A percentile compares a stretch with the other conserved stretches of the same genome.
Evolutionary conservation across 805 yeast genomes (phyloP).

Genomic region (Starmerella kuoi): DNA sequence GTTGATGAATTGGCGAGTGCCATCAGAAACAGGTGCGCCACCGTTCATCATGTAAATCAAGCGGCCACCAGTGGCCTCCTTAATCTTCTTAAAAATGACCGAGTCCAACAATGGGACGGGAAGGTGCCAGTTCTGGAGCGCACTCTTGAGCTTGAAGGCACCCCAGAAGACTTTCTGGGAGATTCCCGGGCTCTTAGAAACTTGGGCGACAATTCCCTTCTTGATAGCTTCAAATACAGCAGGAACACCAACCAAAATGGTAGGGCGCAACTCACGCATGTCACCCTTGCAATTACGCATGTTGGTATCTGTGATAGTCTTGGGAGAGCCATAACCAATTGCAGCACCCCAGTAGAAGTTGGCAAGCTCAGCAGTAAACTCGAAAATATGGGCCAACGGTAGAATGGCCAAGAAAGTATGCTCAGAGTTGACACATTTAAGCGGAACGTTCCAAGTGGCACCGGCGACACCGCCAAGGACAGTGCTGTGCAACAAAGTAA

Average conservation of each 20-base stretch:
- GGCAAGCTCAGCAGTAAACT: slow-evolving; percentile 72
- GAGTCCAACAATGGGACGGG: slow-evolving; percentile 70
- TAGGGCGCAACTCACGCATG: slow-evolving; percentile 73
- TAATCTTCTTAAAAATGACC: slow-evolving; percentile 72
- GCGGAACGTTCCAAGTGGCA: slow-evolving; percentile 49
- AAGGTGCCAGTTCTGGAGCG: slow-evolving; percentile 49
- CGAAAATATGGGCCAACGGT: slow-evolving; percentile 95
- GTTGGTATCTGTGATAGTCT: slow-evolving; percentile 74
- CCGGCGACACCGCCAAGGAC: slow-evolving; percentile 83
- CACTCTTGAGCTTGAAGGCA: slow-evolving; percentile 62
- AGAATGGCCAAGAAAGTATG: slow-evolving; percentile 80
- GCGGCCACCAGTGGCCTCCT: slow-evolving; percentile 89
- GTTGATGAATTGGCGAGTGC: slow-evolving; percentile 70
- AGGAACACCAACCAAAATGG: slow-evolving; percentile 95
- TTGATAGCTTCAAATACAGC: slow-evolving; percentile 96
- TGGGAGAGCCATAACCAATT: slow-evolving; percentile 83
- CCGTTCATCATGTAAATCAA: slow-evolving; percentile 68
- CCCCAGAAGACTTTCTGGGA: slow-evolving; percentile 81
- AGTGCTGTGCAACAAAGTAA: slow-evolving; percentile 51
- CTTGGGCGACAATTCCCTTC: slow-evolving; percentile 77
- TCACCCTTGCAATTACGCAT: slow-evolving; percentile 81
- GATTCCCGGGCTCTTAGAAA: slow-evolving; percentile 49
- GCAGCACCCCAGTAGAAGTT: slow-evolving; percentile 80
- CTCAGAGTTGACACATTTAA: slow-evolving; percentile 36
- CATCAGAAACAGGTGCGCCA: slow-evolving; percentile 76